These are phyloP conservation scores for Tetraselmis chui DNA, from an alignment of 139 green algal species.

Conservation along the genomic window DNA sequence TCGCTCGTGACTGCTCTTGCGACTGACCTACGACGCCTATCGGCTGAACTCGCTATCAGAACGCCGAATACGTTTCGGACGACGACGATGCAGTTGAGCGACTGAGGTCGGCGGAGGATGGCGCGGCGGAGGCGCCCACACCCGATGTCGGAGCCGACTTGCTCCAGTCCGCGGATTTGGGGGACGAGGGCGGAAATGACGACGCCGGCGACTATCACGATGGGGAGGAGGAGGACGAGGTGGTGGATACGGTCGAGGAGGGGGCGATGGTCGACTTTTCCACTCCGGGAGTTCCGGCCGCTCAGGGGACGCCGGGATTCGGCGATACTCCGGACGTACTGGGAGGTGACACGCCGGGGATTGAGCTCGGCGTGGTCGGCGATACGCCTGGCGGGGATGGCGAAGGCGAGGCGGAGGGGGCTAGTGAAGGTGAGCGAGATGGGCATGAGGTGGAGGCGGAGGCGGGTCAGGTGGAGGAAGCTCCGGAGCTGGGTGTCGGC, in stretches of 20 bases:
- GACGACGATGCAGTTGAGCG: conserved; percentile 29
- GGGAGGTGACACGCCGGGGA: not conserved
- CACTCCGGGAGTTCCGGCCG: not conserved
- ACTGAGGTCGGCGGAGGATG: conserved; percentile 19
- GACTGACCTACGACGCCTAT: too few relatives aligned
- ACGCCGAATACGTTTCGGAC: conserved; percentile 3
- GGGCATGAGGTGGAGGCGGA: not conserved
- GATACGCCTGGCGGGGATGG: too few relatives aligned
- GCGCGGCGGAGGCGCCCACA: conserved; percentile 15
- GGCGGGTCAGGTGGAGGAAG: conserved; percentile 13
- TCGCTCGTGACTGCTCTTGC: too few relatives aligned
- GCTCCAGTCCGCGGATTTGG: not conserved
- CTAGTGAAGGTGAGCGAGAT: too few relatives aligned
- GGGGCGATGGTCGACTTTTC: conserved; percentile 14
- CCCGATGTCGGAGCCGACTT: not conserved
- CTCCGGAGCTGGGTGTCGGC: conserved; percentile 8
- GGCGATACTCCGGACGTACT: not conserved
- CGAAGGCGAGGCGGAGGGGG: too few relatives aligned
- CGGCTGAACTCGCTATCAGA: too few relatives aligned
- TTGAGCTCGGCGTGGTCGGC: not conserved
- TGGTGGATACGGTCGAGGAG: conserved; percentile 18
- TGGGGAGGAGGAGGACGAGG: conserved; percentile 1
- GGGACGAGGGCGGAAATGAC: not conserved
- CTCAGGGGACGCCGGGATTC: not conserved
- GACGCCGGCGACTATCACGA: not conserved